Evolutionary conservation across 225 moss, liverwort and hornwort species (phyloP).

Genomic region (Marchantia polymorpha): DNA sequence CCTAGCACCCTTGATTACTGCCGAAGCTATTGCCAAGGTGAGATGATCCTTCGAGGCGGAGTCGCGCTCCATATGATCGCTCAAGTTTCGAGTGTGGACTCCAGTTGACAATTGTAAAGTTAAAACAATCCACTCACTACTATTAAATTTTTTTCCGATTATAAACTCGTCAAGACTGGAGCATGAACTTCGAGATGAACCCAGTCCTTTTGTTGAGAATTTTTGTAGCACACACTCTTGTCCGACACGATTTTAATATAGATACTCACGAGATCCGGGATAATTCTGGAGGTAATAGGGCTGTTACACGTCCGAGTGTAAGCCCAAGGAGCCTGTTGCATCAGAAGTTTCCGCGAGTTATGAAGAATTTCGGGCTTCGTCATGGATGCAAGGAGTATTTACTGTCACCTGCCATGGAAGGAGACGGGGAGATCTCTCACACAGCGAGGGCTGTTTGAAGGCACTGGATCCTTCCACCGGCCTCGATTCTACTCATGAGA

Average conservation of each 20-base stretch:
- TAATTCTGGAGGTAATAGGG: slow-evolving; percentile 4
- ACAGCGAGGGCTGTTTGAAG: background rate
- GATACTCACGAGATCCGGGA: background rate
- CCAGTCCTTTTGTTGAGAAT: background rate
- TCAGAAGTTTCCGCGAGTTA: background rate
- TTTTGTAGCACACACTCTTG: slow-evolving; percentile 9
- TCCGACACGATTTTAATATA: background rate
- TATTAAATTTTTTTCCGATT: background rate
- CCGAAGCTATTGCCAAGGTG: slow-evolving; percentile 11
- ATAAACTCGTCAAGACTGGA: background rate
- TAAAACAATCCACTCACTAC: background rate
- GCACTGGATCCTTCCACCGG: background rate
- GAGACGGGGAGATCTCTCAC: background rate
- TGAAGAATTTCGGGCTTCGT: background rate
- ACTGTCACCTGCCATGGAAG: background rate
- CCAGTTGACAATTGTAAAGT: background rate
- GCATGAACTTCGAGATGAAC: background rate
- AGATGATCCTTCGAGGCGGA: slow-evolving; percentile 12
- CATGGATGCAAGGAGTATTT: background rate
- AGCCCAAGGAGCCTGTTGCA: background rate
- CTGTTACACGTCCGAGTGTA: background rate
- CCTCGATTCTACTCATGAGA: background rate
- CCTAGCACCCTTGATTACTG: slow-evolving; percentile 52
- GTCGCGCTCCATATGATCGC: background rate
- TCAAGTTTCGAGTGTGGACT: background rate